Evolutionary conservation across 2,329 filamentous ascomycete species (phyloP).

Genomic region (Balansia obtecta): DNA sequence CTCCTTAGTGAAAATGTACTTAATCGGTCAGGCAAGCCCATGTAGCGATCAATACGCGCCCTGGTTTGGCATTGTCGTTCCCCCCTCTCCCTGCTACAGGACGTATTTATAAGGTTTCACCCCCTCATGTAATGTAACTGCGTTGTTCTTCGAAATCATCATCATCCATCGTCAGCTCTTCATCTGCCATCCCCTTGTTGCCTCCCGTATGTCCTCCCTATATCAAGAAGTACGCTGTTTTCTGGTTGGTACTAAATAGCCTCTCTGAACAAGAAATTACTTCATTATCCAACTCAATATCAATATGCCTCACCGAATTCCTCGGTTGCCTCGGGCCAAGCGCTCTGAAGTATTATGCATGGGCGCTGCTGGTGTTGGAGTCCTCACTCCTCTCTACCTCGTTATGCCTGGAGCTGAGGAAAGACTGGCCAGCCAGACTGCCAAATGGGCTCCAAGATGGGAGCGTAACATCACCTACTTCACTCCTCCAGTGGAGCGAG

Average conservation of each 20-base stretch:
- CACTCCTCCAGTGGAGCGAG: conserved; percentile 31
- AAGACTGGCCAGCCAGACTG: conserved; percentile 39
- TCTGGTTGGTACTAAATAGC: too few relatives aligned
- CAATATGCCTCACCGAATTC: conserved; percentile 33
- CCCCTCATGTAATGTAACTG: not conserved
- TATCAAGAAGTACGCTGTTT: too few relatives aligned
- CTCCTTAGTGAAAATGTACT: not conserved
- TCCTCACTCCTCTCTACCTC: conserved; percentile 44
- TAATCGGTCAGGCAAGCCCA: not conserved
- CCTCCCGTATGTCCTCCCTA: too few relatives aligned
- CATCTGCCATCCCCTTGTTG: too few relatives aligned
- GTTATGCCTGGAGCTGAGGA: conserved; percentile 44
- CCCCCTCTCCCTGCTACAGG: too few relatives aligned
- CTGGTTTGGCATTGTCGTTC: not conserved
- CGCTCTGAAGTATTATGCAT: conserved; percentile 39
- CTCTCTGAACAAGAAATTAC: too few relatives aligned
- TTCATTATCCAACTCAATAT: not conserved
- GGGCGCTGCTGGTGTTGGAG: conserved; percentile 39
- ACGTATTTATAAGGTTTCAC: not conserved
- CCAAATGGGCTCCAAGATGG: conserved; percentile 47
- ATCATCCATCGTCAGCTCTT: too few relatives aligned
- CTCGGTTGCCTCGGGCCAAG: conserved; percentile 36
- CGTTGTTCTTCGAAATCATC: too few relatives aligned
- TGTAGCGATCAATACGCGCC: not conserved
- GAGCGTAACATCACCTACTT: conserved; percentile 45